Evolutionary conservation across 2,329 filamentous ascomycete species (phyloP).

Genomic region (Paraphaeosphaeria sporulosa): DNA sequence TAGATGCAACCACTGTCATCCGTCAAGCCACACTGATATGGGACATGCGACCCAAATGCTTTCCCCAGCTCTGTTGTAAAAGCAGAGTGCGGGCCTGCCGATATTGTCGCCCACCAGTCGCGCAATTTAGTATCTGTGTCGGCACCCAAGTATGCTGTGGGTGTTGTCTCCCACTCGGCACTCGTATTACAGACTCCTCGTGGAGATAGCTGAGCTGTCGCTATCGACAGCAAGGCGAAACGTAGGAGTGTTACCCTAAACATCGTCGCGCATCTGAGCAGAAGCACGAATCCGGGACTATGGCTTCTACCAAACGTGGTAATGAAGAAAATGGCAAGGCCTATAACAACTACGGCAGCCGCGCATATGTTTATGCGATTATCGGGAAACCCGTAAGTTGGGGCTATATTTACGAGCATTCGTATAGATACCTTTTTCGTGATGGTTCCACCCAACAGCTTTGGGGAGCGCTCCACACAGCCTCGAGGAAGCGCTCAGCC

Average conservation of each 20-base stretch:
- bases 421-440: not conserved
- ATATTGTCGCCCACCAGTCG: slow-evolving; percentile 5
- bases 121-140: slow-evolving; percentile 4
- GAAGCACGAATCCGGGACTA: not conserved
- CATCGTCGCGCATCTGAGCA: not conserved
- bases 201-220: not conserved
- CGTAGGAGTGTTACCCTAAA: not conserved
- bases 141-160: not conserved
- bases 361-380: not conserved
- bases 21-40: slow-evolving; percentile 8
- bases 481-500: slow-evolving; percentile 1
- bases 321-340: too few species aligned
- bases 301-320: not conserved
- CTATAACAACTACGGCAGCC: not conserved
- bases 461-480: not conserved
- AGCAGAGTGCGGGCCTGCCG: not conserved
- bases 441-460: not conserved
- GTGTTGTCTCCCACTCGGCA: not conserved
- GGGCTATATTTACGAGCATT: not conserved
- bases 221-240: not conserved
- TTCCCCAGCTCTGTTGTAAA: slow-evolving; percentile 6
- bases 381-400: not conserved
- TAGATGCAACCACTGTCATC: slow-evolving; percentile 9
- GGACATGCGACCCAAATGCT: slow-evolving; percentile 10
- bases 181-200: slow-evolving; percentile 5